Evolutionary conservation across 306 rosid species (phyloP), one percentile per base, ranked within the genome.

Genomic region (Malus sieversii): DNA sequence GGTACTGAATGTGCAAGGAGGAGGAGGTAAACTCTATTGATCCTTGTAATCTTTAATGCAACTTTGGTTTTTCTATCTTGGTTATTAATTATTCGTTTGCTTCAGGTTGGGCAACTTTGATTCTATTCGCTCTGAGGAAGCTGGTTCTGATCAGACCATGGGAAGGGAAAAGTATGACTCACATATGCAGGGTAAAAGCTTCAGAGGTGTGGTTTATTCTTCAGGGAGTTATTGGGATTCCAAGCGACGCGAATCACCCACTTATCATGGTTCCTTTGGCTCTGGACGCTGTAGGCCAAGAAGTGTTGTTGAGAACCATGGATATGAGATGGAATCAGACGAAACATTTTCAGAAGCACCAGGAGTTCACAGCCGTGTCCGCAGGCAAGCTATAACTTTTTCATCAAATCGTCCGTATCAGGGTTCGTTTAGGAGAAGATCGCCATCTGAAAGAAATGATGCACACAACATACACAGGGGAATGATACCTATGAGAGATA

Each of bases 341-440:
- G 70, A 51, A 53, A 51, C 72, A 25, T 61, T 71, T 53, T 63
- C 68, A 8, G 83, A 66, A 57, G 81, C 71, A 7, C 8, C 63
- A 33, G 79, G 77, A 6, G 53, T 57, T 71, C 83, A 71, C 60
- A 75, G 44, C 30, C 78, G 66, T 68, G 76, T 76, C 42, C 78
- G 38, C 67, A 77, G 85, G 68, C 82, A 33, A 51, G 19, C 78
- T 23, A 66, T 77, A 20, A 76, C 51, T 66, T 71, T 69, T 53
- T 58, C 33, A 45, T 65, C 81, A 11, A 77, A 59, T 59, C 74
- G 86, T 65, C 29, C 42, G 15, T 75, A 71, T 64, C 75, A 79
- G 38, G 66, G 75, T 23, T 71, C 75, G 6, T n/a, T 75, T 48
- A 70, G 83, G 71, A 74, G 82, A 71, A 79, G 83, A 79, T 83